Evolutionary conservation across 768 basidiomycete genomes (phyloP), one percentile per base, ranked within the genome.

Genomic region (Auriscalpium orientale): DNA sequence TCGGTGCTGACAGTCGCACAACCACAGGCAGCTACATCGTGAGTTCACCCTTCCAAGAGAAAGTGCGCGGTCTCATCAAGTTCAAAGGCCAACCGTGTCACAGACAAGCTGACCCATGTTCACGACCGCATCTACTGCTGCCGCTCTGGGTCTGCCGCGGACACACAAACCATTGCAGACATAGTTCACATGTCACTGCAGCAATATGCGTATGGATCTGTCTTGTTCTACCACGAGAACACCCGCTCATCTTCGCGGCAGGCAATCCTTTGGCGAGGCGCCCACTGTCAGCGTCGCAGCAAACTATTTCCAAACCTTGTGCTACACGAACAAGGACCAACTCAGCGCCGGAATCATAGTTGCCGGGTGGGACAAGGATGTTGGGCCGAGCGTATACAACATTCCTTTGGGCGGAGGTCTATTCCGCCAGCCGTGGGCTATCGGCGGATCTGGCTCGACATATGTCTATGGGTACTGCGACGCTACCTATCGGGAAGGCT

Each of bases 391-490:
- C 58, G 95, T 98, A 22, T 98, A 94, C 74, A 98, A 95, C 69
- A 91, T 99, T 58, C 95, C 97, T 15, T 78, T 99, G 13, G 97
- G 97, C 21, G 97, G 97, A 53, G 97, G 97, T 28, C 74, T 95
- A 47, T 98, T 99, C 82, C 84, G 90, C 58, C 95, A 95, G 64
- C 95, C 95, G 8, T 99, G 97, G 97, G 92, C 95, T 49, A 98
- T 99, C 60, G 97, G 95, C 70, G 94, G 93, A 22, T 95, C 93
- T 51, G 97, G 97, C 8, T 97, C 94, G 38, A 93, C 94, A 8
- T 99, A 98, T 68, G 93, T 98, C 11, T 99, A 98, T 67, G 97
- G 95, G 52, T 98, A 98, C 74, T 98, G 97, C 65, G 97, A 99
- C 70, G 93, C 97, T n/a, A 98, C 94, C 28, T 99, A 89, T 69